A percentile compares a stretch with the other conserved stretches of the same genome.
These are phyloP conservation scores for Colletotrichum filicis DNA, from an alignment of 2,329 filamentous ascomycete genomes.

Conservation along the genomic window DNA sequence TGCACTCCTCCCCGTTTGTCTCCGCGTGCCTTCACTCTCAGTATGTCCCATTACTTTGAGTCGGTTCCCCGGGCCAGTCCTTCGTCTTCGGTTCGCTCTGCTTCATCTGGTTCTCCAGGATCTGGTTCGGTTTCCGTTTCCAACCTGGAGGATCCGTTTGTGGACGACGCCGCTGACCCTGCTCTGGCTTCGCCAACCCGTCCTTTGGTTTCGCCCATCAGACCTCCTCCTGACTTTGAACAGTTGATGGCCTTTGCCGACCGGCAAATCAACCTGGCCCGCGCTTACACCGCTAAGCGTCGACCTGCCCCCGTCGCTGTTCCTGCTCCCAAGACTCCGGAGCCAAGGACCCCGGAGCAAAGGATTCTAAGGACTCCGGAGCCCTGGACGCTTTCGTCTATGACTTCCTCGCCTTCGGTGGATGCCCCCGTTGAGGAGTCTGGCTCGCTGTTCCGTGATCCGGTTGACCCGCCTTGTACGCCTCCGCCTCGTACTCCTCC, in stretches of 20 bases:
- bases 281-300: neutral
- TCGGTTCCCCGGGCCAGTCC: neutral
- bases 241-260: slow-evolving; percentile 14
- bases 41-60: neutral
- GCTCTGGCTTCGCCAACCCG: neutral
- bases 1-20: too few species aligned
- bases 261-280: neutral
- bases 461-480: neutral
- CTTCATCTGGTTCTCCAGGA: neutral
- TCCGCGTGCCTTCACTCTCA: too few species aligned
- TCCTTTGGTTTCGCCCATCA: neutral
- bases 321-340: neutral
- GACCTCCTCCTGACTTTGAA: slow-evolving; percentile 1
- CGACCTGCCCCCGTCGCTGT: neutral
- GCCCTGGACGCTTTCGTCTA: neutral
- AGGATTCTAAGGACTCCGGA: neutral
- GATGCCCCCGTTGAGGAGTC: neutral
- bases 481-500: neutral
- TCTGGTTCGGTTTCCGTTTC: neutral
- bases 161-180: neutral
- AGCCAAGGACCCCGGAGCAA: neutral
- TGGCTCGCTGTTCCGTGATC: neutral
- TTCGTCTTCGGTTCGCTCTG: neutral
- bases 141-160: neutral
- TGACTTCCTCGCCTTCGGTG: neutral